Conservation (phyloP, 371 early-diverging fungal genomes). For the Mortierella sp. region DNA sequence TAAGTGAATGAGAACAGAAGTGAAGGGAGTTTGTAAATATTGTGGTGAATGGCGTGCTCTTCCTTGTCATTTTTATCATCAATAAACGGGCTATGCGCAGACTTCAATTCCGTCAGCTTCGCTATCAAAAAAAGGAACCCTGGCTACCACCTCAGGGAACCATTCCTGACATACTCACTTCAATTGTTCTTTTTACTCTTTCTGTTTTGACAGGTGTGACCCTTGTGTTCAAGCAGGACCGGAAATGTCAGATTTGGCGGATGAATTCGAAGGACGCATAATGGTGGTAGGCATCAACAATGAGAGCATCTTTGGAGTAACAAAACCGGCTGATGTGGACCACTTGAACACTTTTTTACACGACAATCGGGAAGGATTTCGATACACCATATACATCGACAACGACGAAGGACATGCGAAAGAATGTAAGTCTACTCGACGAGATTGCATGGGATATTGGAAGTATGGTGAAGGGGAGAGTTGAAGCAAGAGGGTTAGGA, state of each 20-base stretch:
- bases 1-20: not conserved
- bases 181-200: not conserved
- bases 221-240: conserved; percentile 53
- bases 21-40: not conserved
- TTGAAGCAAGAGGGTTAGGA: not conserved
- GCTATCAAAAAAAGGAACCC: not conserved
- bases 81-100: not conserved
- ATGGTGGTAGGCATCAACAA: conserved; percentile 53
- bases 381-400: conserved; percentile 45
- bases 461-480: not conserved
- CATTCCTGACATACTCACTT: not conserved
- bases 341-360: conserved; percentile 31
- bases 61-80: not conserved
- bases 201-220: conserved; percentile 35
- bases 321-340: conserved; percentile 23
- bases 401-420: conserved; percentile 48
- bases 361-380: conserved; percentile 36
- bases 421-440: conserved; percentile 30
- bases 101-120: not conserved
- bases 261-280: conserved; percentile 35
- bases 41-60: not conserved
- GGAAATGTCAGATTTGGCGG: conserved; percentile 44
- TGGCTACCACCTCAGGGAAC: not conserved
- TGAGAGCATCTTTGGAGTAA: conserved; percentile 53
- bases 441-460: not conserved